A percentile compares a stretch with the other conserved stretches of the same genome.
These are phyloP conservation scores for Mortierella polycephala DNA, from an alignment of 371 early-diverging fungal genomes.

Conservation along the genomic window DNA sequence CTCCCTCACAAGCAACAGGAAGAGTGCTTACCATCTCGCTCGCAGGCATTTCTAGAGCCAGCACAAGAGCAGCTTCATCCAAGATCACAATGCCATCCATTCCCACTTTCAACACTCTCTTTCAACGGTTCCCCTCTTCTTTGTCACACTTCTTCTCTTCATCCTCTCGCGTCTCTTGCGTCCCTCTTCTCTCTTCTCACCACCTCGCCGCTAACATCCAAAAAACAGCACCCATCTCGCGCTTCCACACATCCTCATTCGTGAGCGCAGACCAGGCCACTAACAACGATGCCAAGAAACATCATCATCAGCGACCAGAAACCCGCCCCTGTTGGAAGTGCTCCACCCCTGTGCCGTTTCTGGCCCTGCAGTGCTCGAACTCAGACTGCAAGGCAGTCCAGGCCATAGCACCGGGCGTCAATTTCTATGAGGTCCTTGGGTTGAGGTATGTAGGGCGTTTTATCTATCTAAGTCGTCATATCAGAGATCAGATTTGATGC, in stretches of 20 bases:
- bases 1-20: background rate
- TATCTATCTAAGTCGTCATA: background rate
- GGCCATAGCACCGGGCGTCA: constrained; percentile 66
- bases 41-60: background rate
- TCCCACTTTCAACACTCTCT: too few species aligned
- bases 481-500: background rate
- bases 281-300: background rate
- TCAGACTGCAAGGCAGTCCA: constrained; percentile 76
- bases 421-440: constrained; percentile 71
- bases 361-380: constrained; percentile 64
- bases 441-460: constrained; percentile 53
- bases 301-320: constrained; percentile 22
- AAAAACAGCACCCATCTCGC: background rate
- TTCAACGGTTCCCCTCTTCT: too few species aligned
- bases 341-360: constrained; percentile 55
- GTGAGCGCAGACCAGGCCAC: background rate
- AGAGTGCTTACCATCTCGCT: background rate
- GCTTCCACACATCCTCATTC: constrained; percentile 20
- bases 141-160: background rate
- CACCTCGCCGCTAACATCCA: background rate
- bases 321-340: constrained; percentile 65
- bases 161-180: background rate
- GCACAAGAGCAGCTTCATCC: background rate
- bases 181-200: background rate
- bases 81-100: background rate